Evolutionary conservation across 1,139 yeast species (phyloP).

Genomic region (Kodamaea alishanica): DNA sequence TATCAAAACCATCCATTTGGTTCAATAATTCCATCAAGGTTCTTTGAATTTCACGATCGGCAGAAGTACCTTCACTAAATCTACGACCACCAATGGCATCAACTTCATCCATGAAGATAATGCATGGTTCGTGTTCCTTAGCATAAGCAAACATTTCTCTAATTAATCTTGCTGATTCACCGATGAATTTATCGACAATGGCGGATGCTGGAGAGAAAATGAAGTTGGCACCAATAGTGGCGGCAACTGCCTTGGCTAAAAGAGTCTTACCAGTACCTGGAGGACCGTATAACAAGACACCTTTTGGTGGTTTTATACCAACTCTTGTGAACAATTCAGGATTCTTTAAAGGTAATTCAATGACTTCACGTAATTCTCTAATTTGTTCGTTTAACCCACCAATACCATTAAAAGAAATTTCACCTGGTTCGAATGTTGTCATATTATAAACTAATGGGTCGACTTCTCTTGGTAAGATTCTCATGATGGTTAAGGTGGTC

Average conservation of each 20-base stretch:
- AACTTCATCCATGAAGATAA: slow-evolving; percentile 97
- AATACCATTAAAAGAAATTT: slow-evolving; percentile 87
- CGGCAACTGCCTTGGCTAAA: slow-evolving; percentile 97
- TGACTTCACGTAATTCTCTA: slow-evolving; percentile 94
- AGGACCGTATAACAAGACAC: slow-evolving; percentile 96
- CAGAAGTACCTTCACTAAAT: slow-evolving; percentile 97
- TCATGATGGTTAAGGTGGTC: slow-evolving; percentile 97
- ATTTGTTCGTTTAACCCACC: slow-evolving; percentile 97
- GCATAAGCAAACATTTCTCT: slow-evolving; percentile 99
- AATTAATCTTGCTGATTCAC: slow-evolving; percentile 94
- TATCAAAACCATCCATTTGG: slow-evolving; percentile 99
- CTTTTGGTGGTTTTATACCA: slow-evolving; percentile 98
- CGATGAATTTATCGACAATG: slow-evolving; percentile 96
- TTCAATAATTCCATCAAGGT: slow-evolving; percentile 96
- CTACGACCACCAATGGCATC: slow-evolving; percentile 99
- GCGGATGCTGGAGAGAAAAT: slow-evolving; percentile 98
- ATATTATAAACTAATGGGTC: slow-evolving; percentile 97
- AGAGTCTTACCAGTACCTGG: slow-evolving; percentile 98
- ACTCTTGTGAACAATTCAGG: slow-evolving; percentile 95
- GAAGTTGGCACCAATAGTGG: slow-evolving; percentile 97
- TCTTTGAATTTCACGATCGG: slow-evolving; percentile 98
- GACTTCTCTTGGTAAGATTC: slow-evolving; percentile 95
- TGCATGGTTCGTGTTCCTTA: slow-evolving; percentile 97
- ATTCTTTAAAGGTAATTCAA: slow-evolving; percentile 93
- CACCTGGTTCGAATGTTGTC: slow-evolving; percentile 98